phyloP scores from a whole-genome alignment of 352 stramenopile genomes.

The Phytopythium boreale region DNA sequence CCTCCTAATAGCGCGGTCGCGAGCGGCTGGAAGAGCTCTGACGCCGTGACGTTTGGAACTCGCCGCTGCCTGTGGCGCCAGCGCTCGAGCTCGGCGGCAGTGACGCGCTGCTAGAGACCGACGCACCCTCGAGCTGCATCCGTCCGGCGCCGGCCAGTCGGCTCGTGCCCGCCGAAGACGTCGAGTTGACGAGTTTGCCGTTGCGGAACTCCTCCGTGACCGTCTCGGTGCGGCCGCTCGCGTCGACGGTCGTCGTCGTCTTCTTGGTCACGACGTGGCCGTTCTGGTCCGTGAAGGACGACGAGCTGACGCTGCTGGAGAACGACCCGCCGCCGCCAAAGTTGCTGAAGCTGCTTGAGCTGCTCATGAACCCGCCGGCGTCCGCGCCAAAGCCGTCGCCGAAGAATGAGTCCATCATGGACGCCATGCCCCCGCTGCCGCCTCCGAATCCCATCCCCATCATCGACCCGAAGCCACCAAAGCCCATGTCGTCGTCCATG shows the following conservation, averaged over 20 bases:
- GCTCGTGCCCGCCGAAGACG: constrained; percentile 28
- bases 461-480: constrained; percentile 23
- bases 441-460: constrained; percentile 27
- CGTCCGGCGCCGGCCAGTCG: constrained; percentile 50
- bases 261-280: constrained; percentile 74
- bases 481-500: constrained; percentile 16
- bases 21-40: constrained; percentile 12
- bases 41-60: constrained; percentile 1
- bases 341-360: constrained; percentile 6
- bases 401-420: constrained; percentile 55
- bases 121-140: constrained; percentile 51
- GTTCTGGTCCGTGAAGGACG: constrained; percentile 63
- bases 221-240: constrained; percentile 50
- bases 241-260: constrained; percentile 57
- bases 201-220: constrained; percentile 74
- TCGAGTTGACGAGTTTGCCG: constrained; percentile 56
- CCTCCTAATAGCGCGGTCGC: constrained; percentile 2
- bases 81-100: background rate
- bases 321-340: constrained; percentile 28
- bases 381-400: constrained; percentile 20
- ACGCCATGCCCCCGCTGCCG: constrained; percentile 24
- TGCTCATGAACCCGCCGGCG: constrained; percentile 10
- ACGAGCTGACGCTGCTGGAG: constrained; percentile 56
- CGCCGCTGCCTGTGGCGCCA: background rate
- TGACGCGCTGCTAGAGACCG: background rate